Evolutionary conservation across 2,329 filamentous ascomycete species (phyloP), one percentile per base, ranked within the genome.

Genomic region (Colletotrichum sidae): DNA sequence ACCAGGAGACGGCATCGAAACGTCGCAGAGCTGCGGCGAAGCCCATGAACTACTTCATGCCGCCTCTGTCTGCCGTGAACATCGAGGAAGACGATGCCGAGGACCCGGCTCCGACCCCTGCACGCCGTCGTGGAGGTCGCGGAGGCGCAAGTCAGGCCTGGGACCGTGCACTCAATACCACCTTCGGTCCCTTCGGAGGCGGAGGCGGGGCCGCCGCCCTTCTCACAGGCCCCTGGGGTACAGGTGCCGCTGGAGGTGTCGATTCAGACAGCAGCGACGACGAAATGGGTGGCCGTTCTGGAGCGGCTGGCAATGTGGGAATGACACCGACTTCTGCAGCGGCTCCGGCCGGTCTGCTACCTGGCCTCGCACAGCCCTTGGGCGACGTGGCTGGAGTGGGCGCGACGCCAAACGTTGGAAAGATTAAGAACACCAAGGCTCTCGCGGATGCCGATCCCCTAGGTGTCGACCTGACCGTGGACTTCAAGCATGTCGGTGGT

Each of bases 241-340:
- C 88, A 47, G 91, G 87, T 11, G 92, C 92, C 25, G 88, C 88
- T 67, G 94, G 90, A 35, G 92, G 91, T 57, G 92, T 90, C 8
- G 96, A 98, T 72, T 97, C 95, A 6, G 96, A 99, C 75, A 97
- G 94, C 77, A 99, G 96, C 75, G 96, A 99, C 72, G 96, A 99
- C 70, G 96, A 99, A 73, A 88, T 88, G 78, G 84, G 86, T 69
- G 88, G 90, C 69, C 87, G 91, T 65, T 87, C 84, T 8, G 81
- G 74, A 42, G 71, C 77, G 67, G 77, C 80, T 47, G 78, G 76
- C 50, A 86, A 89, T 65, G 81, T 93, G 2, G 85, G 85, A 65
- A 85, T 87, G 84, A 88, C 85, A 2, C 86, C 86, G 4, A 87
- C 85, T 1, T 79, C 84, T 39, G 82, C 81, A 2, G 80, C 80